Conservation (phyloP, 2,329 filamentous ascomycete species). For the Penicillium nordicum region DNA sequence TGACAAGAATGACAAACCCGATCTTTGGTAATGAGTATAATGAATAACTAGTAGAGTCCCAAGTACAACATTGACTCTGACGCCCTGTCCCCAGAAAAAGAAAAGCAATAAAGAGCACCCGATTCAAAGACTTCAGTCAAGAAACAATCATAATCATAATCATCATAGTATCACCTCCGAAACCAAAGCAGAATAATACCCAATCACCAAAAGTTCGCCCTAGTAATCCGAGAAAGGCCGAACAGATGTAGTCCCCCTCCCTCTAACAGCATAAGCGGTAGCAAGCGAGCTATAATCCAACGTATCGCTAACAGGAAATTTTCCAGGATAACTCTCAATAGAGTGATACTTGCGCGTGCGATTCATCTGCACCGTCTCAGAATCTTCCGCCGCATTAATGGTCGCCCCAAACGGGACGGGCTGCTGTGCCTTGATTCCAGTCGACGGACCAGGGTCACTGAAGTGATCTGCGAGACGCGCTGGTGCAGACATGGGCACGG, state of each 20-base stretch:
- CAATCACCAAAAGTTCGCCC: background rate
- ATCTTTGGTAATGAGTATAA: background rate
- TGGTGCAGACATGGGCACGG: background rate
- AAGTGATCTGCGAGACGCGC: background rate
- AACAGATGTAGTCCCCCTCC: constrained; percentile 25
- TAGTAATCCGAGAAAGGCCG: constrained; percentile 33
- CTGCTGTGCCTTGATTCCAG: background rate
- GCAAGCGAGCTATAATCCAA: constrained; percentile 27
- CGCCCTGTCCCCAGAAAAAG: background rate
- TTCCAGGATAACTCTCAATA: constrained; percentile 32
- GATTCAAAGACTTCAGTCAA: background rate
- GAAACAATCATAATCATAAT: background rate
- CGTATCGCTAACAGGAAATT: constrained; percentile 33
- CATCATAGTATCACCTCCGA: background rate
- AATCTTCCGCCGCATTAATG: constrained; percentile 4
- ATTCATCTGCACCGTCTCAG: constrained; percentile 13
- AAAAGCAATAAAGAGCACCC: background rate
- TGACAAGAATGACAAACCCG: background rate
- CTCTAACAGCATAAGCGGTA: constrained; percentile 23
- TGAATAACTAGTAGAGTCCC: background rate
- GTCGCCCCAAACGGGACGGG: constrained; percentile 4
- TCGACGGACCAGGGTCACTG: constrained; percentile 8
- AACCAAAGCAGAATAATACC: background rate
- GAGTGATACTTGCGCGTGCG: constrained; percentile 18
- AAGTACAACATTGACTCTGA: background rate